Percentiles rank a stretch among this genome's conserved stretches.
Conservation (phyloP, 768 basidiomycete species). For the Pleurotus tuber-regium region DNA sequence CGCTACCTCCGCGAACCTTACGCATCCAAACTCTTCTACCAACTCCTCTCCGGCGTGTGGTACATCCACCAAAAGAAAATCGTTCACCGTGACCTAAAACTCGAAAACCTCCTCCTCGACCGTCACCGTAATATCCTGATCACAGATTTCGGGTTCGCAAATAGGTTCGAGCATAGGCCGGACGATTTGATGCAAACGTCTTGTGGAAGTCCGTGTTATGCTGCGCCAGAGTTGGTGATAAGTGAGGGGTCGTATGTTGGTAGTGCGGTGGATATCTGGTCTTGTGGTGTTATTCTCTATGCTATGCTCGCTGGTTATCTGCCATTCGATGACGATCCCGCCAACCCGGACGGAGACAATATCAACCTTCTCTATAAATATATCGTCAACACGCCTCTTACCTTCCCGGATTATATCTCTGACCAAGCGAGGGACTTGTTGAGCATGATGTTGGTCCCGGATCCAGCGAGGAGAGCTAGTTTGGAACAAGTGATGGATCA, state of each 20-base stretch:
- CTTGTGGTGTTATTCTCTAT: constrained; percentile 92
- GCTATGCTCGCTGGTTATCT: constrained; percentile 97
- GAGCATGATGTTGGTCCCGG: constrained; percentile 91
- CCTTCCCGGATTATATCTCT: constrained; percentile 96
- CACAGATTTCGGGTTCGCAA: constrained; percentile 99
- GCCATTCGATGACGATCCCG: constrained; percentile 99
- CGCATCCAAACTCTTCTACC: constrained; percentile 93
- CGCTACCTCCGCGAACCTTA: constrained; percentile 94
- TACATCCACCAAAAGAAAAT: constrained; percentile 99
- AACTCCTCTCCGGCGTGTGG: constrained; percentile 97
- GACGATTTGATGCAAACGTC: constrained; percentile 99
- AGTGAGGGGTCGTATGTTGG: constrained; percentile 97
- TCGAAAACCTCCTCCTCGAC: constrained; percentile 96
- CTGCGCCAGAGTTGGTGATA: constrained; percentile 96
- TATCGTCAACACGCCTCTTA: constrained; percentile 94
- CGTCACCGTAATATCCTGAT: constrained; percentile 98
- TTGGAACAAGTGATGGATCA: constrained; percentile 82
- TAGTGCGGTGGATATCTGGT: constrained; percentile 97
- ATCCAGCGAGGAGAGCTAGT: constrained; percentile 77
- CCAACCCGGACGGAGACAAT: constrained; percentile 98
- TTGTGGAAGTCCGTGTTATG: constrained; percentile 97
- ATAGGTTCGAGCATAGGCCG: constrained; percentile 87
- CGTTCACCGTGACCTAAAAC: constrained; percentile 97
- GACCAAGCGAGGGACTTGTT: constrained; percentile 80
- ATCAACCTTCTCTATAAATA: constrained; percentile 99